These are phyloP conservation scores for Phytophthora litchii DNA, from an alignment of 352 stramenopile genomes.

Conservation along the genomic window DNA sequence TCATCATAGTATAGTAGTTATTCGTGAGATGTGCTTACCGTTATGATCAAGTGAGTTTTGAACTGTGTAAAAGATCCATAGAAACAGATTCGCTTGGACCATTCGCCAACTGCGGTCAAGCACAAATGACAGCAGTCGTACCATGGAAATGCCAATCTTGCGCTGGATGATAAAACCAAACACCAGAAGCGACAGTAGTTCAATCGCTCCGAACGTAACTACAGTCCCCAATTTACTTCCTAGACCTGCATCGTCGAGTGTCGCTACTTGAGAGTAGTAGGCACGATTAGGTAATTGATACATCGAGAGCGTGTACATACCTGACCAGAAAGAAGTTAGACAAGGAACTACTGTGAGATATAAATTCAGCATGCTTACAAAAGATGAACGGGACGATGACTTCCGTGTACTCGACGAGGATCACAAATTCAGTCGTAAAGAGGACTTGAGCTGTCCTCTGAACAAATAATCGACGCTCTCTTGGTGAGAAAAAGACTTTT, in stretches of 20 bases:
- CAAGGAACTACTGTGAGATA: neutral
- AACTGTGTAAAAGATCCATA: slow-evolving; percentile 18
- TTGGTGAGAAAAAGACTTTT: slow-evolving; percentile 7
- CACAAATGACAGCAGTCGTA: slow-evolving; percentile 4
- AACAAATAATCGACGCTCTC: slow-evolving; percentile 8
- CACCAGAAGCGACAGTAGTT: slow-evolving; percentile 2
- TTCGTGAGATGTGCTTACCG: neutral
- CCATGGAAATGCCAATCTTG: slow-evolving; percentile 8
- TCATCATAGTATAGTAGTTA: neutral
- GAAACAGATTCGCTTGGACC: slow-evolving; percentile 11
- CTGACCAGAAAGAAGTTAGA: neutral
- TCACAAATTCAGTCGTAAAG: slow-evolving; percentile 11
- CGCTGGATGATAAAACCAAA: slow-evolving; percentile 4
- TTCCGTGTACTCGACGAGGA: slow-evolving; percentile 13
- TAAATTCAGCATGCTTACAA: slow-evolving; percentile 1
- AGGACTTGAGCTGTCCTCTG: slow-evolving; percentile 7
- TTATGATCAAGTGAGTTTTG: slow-evolving; percentile 14
- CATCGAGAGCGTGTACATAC: slow-evolving; percentile 1
- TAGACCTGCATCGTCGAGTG: neutral
- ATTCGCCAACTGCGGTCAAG: slow-evolving; percentile 10
- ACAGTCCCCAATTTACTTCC: neutral
- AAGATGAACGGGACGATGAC: slow-evolving; percentile 13
- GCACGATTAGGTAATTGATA: slow-evolving; percentile 8
- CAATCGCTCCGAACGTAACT: neutral
- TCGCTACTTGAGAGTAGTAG: slow-evolving; percentile 4